Base-by-base conservation (phyloP, 176 grass and related monocot species). In the Bothriochloa decipiens region DNA sequence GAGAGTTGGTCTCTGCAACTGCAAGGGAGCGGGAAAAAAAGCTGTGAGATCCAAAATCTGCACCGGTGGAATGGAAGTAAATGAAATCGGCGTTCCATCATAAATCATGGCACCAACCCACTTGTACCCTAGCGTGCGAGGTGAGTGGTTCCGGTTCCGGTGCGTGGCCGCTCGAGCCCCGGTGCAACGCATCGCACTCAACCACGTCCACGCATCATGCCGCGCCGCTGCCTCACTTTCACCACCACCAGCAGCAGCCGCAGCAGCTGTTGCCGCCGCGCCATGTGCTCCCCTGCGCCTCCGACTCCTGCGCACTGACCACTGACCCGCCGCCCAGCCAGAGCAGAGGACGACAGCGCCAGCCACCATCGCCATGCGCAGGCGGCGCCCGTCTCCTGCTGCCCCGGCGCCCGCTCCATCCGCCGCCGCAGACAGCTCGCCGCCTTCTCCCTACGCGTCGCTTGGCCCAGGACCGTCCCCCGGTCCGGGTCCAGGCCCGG, bases 91-190 rank as follows among this genome's bases (percentile, higher is more conserved):
- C 26, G 14, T 52, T 1, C 60, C 4, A 26, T 65, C 50, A 75
- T 84, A 76, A 84, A 84, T 76, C 82, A 13, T 23, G 36, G 15
- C 84, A 86, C 84, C 76, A 80, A 86, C 68, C 40, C 26, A 0
- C 5, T 60, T 60, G 29, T 65, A 6, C 70, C 4, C 13, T 4
- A 45, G 41, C 40, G 40, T 17, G 69, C 16, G 14, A 13, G 18
- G 20, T 10, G 57, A 23, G 55, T 60, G 22, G 57, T 11, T 8
- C 55, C 7, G 20, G 20, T 57, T 18, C 53, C 5, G 40, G 45
- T 47, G 45, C 46, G 46, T 20, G 50, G 16, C 50, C 16, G 50
- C 50, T 2, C 50, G 6, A 10, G 20, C 15, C 6, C n/a, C 3
- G 13, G 4, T 1, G 43, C 72, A 53, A 27, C 29, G 23, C 13